A percentile compares a stretch with the other conserved stretches of the same genome.
Evolutionary conservation across 2,329 filamentous ascomycete genomes (phyloP).

Genomic region (Botrytis cinerea): DNA sequence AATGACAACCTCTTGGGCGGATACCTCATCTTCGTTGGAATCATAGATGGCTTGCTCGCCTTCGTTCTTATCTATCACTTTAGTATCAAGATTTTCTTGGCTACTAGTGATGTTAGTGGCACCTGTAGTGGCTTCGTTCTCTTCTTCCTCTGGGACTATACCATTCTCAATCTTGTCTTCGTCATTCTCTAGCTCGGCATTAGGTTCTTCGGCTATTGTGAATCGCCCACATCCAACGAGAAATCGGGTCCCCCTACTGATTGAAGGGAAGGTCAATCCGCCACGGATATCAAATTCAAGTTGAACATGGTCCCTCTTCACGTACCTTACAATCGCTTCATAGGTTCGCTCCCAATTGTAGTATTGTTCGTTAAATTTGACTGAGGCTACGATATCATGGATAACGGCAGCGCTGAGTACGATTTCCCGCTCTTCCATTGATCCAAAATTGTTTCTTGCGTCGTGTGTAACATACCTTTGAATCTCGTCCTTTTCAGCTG

Average conservation of each 20-base stretch:
- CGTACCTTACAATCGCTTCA: neutral
- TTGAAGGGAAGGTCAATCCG: neutral
- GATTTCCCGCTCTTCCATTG: neutral
- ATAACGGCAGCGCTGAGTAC: neutral
- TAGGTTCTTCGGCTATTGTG: neutral
- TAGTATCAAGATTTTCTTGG: neutral
- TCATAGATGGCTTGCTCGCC: neutral
- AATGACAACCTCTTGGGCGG: neutral
- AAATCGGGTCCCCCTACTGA: neutral
- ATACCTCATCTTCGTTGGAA: neutral
- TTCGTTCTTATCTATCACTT: neutral
- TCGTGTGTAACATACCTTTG: neutral
- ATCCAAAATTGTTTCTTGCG: neutral
- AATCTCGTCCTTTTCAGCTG: neutral
- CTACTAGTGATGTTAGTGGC: neutral
- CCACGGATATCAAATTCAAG: neutral
- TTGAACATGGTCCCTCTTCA: neutral
- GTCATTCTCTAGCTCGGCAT: neutral
- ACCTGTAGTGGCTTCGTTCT: neutral
- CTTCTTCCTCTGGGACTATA: neutral
- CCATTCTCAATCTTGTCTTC: neutral
- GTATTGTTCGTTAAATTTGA: neutral
- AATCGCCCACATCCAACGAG: neutral
- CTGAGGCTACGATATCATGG: neutral
- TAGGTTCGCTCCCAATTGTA: neutral